phyloP scores from a whole-genome alignment of 192 early-diverging fungal genomes.

The Coemansia sp. region DNA sequence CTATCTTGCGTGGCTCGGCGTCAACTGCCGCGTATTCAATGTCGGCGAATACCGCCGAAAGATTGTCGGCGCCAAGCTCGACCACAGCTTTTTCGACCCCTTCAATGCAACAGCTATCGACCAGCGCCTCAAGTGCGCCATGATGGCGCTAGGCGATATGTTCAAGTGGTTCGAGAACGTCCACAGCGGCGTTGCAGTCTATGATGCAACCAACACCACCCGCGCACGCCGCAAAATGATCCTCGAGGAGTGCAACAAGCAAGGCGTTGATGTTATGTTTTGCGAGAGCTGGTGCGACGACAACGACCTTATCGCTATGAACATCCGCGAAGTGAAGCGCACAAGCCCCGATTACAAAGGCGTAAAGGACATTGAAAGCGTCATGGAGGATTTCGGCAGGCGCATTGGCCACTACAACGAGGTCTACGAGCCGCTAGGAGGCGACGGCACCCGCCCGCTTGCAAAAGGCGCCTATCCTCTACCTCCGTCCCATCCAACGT shows the following conservation, averaged over 20 bases:
- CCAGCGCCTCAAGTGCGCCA: slow-evolving; percentile 79
- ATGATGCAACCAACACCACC: slow-evolving; percentile 99
- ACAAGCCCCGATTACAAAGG: slow-evolving; percentile 92
- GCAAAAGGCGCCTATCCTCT: slow-evolving; percentile 54
- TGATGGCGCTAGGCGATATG: slow-evolving; percentile 89
- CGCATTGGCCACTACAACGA: slow-evolving; percentile 93
- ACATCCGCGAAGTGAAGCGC: slow-evolving; percentile 96
- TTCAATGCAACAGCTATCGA: slow-evolving; percentile 69
- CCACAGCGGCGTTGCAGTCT: slow-evolving; percentile 86
- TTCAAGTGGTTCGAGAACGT: slow-evolving; percentile 86
- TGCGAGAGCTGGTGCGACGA: slow-evolving; percentile 96
- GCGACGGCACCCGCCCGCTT: slow-evolving; percentile 53
- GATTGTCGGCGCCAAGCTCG: slow-evolving; percentile 76
- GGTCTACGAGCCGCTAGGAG: slow-evolving; percentile 85
- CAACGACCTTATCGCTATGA: slow-evolving; percentile 80
- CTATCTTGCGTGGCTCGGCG: slow-evolving; percentile 95
- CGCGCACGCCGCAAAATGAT: slow-evolving; percentile 75
- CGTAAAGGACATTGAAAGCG: slow-evolving; percentile 78
- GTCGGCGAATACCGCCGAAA: slow-evolving; percentile 98
- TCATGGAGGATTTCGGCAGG: slow-evolving; percentile 88
- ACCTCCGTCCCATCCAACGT: slow-evolving; percentile 41
- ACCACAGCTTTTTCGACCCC: slow-evolving; percentile 93
- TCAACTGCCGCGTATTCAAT: slow-evolving; percentile 93
- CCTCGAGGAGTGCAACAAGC: slow-evolving; percentile 66
- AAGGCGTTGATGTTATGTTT: slow-evolving; percentile 91